Conservation (phyloP, 1,284 basidiomycete species). For the Phellopilus nigrolimitatus region DNA sequence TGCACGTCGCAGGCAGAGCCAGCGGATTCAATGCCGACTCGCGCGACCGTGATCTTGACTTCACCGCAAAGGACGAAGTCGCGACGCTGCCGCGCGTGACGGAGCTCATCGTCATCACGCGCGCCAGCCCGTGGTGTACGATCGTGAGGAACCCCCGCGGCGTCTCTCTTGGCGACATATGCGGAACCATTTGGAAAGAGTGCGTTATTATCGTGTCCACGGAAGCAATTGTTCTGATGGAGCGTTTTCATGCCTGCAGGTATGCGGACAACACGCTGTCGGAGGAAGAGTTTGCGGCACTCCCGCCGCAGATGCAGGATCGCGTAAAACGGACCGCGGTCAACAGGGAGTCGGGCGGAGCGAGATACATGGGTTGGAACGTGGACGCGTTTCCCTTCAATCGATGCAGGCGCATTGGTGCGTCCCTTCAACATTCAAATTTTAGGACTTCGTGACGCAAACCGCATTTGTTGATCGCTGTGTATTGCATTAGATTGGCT, state of each 20-base stretch:
- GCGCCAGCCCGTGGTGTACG: slow-evolving; percentile 74
- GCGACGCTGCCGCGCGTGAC: slow-evolving; percentile 75
- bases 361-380: slow-evolving; percentile 28
- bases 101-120: slow-evolving; percentile 69
- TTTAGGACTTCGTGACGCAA: background rate
- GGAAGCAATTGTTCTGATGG: background rate
- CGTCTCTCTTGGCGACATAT: slow-evolving; percentile 69
- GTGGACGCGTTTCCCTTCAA: slow-evolving; percentile 39
- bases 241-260: slow-evolving; percentile 32
- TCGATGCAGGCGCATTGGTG: slow-evolving; percentile 55
- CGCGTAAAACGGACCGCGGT: slow-evolving; percentile 56
- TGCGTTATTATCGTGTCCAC: slow-evolving; percentile 33
- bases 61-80: slow-evolving; percentile 66
- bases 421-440: slow-evolving; percentile 26
- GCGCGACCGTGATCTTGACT: slow-evolving; percentile 56
- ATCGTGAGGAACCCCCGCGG: slow-evolving; percentile 66
- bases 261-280: slow-evolving; percentile 65
- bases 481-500: slow-evolving; percentile 56
- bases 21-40: slow-evolving; percentile 55
- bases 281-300: slow-evolving; percentile 55
- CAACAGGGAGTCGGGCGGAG: slow-evolving; percentile 33
- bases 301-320: slow-evolving; percentile 62
- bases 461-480: slow-evolving; percentile 7
- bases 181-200: slow-evolving; percentile 65
- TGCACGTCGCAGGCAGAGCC: slow-evolving; percentile 41